Conservation (phyloP, 2,329 filamentous ascomycete genomes). For the Pseudogymnoascus sp. region DNA sequence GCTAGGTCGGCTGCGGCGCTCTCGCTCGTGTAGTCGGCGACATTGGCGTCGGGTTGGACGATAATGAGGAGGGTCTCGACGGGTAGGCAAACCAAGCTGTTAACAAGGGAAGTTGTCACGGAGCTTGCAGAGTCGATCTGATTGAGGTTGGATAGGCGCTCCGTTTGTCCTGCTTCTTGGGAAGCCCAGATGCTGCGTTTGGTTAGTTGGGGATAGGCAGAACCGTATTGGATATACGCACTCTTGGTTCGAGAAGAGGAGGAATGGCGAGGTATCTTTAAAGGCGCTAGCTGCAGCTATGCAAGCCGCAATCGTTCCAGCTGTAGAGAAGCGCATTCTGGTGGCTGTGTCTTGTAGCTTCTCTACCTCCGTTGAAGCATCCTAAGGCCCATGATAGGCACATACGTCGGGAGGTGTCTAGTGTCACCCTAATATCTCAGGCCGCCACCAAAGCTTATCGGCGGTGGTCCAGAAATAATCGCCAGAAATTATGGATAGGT, state of each 20-base stretch:
- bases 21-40: slow-evolving; percentile 56
- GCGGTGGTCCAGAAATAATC: slow-evolving; percentile 2
- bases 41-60: slow-evolving; percentile 67
- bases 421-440: neutral
- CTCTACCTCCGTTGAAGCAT: slow-evolving; percentile 1
- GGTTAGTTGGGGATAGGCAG: neutral
- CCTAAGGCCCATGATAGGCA: slow-evolving; percentile 5
- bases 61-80: slow-evolving; percentile 56
- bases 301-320: slow-evolving; percentile 46
- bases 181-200: neutral
- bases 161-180: neutral
- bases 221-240: slow-evolving; percentile 40
- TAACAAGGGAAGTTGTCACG: neutral
- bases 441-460: neutral
- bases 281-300: slow-evolving; percentile 63
- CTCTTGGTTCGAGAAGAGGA: slow-evolving; percentile 79
- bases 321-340: slow-evolving; percentile 50
- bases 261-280: slow-evolving; percentile 80
- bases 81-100: neutral
- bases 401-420: slow-evolving; percentile 6
- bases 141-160: neutral
- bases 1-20: slow-evolving; percentile 43
- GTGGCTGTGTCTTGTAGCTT: slow-evolving; percentile 12
- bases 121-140: neutral
- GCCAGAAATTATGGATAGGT: slow-evolving; percentile 8